Base-by-base conservation (phyloP, 2,329 filamentous ascomycete genomes). In the Pseudogymnoascus sp. region DNA sequence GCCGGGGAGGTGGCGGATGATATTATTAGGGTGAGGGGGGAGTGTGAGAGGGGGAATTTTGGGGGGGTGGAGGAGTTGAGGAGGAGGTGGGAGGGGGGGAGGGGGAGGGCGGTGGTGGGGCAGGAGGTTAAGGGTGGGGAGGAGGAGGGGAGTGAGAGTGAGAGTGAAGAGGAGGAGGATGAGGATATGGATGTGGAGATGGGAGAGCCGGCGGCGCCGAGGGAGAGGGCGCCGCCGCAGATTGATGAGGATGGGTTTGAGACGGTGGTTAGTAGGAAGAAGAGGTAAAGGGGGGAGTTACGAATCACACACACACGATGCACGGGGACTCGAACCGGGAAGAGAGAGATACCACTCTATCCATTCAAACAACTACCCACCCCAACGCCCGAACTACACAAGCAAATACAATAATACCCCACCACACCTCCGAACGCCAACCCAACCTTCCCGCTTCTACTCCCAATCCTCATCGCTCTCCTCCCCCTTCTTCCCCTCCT, bases 401-500 rank as follows among this genome's bases (percentile, higher is more conserved):
- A 23, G 1, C 51, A 34, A 16, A 60, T 16, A 25, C 25, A 23
- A 23, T 23, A 23, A 23, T 23, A 23, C 23, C 25, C 25, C 5
- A 21, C 61, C 21, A 21, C 51, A 48, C n/a, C 34, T 28, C 19
- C 37, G 51, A 39, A 13, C 19, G 19, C 60, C 64, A 62, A 37
- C 14, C 10, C 11, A 28, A 63, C 37, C 67, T 63, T 60, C 19
- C 65, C 23, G 23, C 23, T 4, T 64, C 61, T 81, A 92, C 77
- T 92, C 89, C 88, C 89, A 92, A 72, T 92, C 90, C 70, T 90
- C 85, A 71, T 88, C 88, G 68, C 85, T 88, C 67, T 90, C 86
- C 62, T 83, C 82, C 6, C 72, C 80, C 74, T 82, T 83, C 67
- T 78, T 79, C 16, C 78, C 71, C 36, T 83, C 84, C 16, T 19